Conservation (phyloP, 257 asterid species). For the Fraxinus excelsior region DNA sequence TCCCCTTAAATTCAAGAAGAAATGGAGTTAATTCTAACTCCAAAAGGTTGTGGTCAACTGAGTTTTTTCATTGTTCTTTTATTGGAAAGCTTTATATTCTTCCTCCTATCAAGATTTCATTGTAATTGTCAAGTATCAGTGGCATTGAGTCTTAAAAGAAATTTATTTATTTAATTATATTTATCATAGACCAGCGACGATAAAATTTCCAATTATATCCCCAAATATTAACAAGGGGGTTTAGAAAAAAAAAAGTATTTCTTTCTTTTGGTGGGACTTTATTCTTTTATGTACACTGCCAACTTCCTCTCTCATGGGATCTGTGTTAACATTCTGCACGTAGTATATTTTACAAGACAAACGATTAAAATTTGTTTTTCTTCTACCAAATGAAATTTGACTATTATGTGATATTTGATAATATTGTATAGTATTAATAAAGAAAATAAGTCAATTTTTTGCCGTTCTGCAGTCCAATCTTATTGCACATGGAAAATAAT, state of each 20-base stretch:
- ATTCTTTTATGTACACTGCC: slow-evolving; percentile 60
- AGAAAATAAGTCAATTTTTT: no score
- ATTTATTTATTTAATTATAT: no score
- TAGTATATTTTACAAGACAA: neutral
- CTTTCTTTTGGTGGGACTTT: slow-evolving; percentile 82
- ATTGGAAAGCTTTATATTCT: slow-evolving; percentile 71
- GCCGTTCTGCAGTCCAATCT: no score
- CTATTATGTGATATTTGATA: no score
- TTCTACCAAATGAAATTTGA: no score
- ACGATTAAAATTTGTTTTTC: no score
- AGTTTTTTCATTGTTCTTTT: slow-evolving; percentile 72
- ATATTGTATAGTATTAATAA: neutral
- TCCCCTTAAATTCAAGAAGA: neutral
- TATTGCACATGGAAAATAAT: no score
- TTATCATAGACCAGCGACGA: neutral
- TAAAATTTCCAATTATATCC: neutral
- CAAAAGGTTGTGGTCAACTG: slow-evolving; percentile 62
- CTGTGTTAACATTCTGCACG: slow-evolving; percentile 57
- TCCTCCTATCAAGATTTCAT: slow-evolving; percentile 48
- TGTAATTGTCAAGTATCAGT: no score
- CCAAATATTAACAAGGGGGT: no score
- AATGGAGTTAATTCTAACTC: slow-evolving; percentile 66
- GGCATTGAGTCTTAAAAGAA: no score
- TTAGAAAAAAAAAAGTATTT: slow-evolving; percentile 24
- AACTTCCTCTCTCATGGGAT: slow-evolving; percentile 88